Evolutionary conservation across 1,139 yeast genomes (phyloP).

Genomic region (Geotrichum citri-aurantii): DNA sequence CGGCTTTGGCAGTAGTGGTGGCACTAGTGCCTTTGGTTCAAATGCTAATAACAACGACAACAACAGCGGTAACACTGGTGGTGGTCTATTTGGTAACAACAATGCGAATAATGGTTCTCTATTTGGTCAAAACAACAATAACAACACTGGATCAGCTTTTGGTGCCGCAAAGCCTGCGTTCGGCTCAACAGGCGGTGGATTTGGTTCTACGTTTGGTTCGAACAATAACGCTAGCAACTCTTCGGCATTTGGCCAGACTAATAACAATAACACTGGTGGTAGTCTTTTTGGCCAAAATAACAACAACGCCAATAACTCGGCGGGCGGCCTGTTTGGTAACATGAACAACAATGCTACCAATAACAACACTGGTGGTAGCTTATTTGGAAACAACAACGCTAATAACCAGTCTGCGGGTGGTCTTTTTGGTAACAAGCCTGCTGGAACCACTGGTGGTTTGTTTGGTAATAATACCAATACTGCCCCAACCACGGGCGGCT

Average conservation of each 20-base stretch:
- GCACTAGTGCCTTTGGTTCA: conserved; percentile 29
- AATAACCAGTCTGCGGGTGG: conserved; percentile 15
- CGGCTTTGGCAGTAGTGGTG: conserved; percentile 13
- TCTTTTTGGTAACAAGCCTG: conserved; percentile 25
- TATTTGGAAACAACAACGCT: conserved; percentile 34
- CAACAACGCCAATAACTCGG: conserved; percentile 26
- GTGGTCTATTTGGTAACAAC: conserved; percentile 19
- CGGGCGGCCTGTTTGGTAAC: conserved; percentile 32
- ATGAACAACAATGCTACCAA: conserved; percentile 15
- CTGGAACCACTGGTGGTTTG: conserved; percentile 24
- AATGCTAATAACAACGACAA: conserved; percentile 21
- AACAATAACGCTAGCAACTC: conserved; percentile 23
- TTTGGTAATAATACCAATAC: conserved; percentile 21
- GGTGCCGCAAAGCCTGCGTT: conserved; percentile 24
- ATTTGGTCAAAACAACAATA: conserved; percentile 15
- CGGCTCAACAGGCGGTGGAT: conserved; percentile 12
- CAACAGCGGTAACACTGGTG: conserved; percentile 10
- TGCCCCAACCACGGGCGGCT: conserved; percentile 23
- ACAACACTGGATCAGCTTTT: conserved; percentile 11
- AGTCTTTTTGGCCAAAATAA: conserved; percentile 17
- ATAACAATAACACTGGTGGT: conserved; percentile 19
- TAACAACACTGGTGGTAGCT: conserved; percentile 34
- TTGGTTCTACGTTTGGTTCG: conserved; percentile 15
- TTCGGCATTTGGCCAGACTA: conserved; percentile 23
- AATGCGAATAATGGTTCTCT: conserved; percentile 11